A percentile compares a stretch with the other conserved stretches of the same genome.
These are phyloP conservation scores for Scenedesmus sp. DNA, from an alignment of 163 green algal genomes.

Conservation along the genomic window DNA sequence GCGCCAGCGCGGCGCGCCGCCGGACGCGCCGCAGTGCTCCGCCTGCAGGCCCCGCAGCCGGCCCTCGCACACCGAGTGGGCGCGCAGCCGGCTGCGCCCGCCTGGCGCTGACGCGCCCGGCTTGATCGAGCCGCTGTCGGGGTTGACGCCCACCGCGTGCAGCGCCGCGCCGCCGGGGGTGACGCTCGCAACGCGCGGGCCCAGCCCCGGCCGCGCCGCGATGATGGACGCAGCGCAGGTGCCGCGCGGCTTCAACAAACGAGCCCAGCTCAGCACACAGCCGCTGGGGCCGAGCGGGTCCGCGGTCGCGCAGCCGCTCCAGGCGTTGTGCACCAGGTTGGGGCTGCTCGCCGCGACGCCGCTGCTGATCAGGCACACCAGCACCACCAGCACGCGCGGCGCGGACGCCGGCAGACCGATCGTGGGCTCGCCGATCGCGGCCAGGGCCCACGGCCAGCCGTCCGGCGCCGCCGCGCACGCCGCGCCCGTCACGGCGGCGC, in stretches of 20 bases:
- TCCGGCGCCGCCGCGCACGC: too few relatives aligned
- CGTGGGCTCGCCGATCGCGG: not conserved
- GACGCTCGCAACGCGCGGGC: not conserved
- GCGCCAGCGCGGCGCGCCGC: not conserved
- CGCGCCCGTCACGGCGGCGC: too few relatives aligned
- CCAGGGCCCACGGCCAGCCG: not conserved
- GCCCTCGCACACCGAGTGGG: conserved; percentile 36
- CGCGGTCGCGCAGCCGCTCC: conserved; percentile 20
- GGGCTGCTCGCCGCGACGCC: not conserved
- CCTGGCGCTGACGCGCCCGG: not conserved
- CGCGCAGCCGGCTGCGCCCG: conserved; percentile 22
- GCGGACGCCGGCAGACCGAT: not conserved
- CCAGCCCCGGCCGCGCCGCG: not conserved
- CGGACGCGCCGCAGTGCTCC: not conserved
- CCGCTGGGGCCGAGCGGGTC: conserved; percentile 32
- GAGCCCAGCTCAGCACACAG: conserved; percentile 8
- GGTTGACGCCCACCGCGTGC: conserved; percentile 26
- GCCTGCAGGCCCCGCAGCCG: conserved; percentile 32
- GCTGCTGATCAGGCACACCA: conserved; percentile 36
- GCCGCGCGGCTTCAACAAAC: conserved; percentile 4
- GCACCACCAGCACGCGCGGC: conserved; percentile 3
- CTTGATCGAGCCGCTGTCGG: not conserved
- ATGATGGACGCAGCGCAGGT: conserved; percentile 27
- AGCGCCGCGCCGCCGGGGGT: conserved; percentile 1
- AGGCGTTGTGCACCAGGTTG: not conserved